Base-by-base conservation (phyloP, 1,284 basidiomycete genomes). In the Malassezia psittaci region DNA sequence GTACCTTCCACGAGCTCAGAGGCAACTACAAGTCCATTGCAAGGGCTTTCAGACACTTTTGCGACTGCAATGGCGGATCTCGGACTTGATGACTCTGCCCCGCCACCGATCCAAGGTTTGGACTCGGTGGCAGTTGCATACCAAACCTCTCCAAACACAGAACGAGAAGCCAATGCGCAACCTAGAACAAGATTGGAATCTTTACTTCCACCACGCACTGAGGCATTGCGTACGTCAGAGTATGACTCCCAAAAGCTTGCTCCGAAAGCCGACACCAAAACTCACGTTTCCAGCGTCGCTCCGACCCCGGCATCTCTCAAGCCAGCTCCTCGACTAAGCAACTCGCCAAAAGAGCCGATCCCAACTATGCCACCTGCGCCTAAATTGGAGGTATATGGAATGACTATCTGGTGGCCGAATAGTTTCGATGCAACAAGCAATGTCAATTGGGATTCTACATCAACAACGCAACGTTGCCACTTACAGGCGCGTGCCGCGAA, bases 41-140 rank as follows among this genome's bases (percentile, higher is more conserved):
- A 57, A 18, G 54, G 45, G 29, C 40, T 57, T 18, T 43, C 51
- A 18, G 55, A 57, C 29, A 48, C 55, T 19, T 57, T 57, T 45
- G 55, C 50, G 15, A 41, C 45, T 16, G 55, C 55, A 2, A 21
- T 57, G 8, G 45, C 51, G 18, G 55, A 57, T 38, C 46, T 57
- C n/a, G 55, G 55, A 35, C 38, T 57, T 7, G 51, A 57, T 18
- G 44, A 41, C 11, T 33, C 34, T 36, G 45, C 19, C 3, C 35
- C 34, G 9, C 24, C 24, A 29, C 55, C 55, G 7, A 33, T 57
- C 6, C 10, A 24, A 9, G 55, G 50, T 16, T 21, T 57, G 12
- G 34, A 21, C 2, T 36, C 52, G 13, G 39, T 57, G 3, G 7
- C 39, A 24, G 55, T 57, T 18, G 21, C 39, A 35, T 57, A 57